Conservation (phyloP, 495 filamentous ascomycete species). For the Aspergillus biplanus region DNA sequence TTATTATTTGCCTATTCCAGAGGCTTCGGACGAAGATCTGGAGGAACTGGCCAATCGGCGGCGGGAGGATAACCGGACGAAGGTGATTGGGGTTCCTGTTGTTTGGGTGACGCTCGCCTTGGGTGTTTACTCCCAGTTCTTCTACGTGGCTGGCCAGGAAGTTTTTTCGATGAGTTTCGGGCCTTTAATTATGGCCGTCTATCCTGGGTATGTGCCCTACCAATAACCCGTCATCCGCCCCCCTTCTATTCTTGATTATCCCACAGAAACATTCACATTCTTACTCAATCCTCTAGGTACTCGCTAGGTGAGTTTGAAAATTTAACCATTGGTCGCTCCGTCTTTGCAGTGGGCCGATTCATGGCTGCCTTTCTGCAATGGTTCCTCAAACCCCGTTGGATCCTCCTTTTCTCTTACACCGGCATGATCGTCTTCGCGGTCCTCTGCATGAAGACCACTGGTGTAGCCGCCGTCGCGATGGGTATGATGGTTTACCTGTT, state of each 20-base stretch:
- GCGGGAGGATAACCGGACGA: constrained; percentile 53
- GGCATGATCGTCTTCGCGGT: constrained; percentile 59
- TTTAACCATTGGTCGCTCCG: constrained; percentile 57
- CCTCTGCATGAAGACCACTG: constrained; percentile 57
- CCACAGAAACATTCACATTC: neutral
- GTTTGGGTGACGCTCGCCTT: constrained; percentile 61
- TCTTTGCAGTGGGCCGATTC: constrained; percentile 68
- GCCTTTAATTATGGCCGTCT: constrained; percentile 40
- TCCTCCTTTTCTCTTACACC: constrained; percentile 60
- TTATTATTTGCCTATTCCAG: constrained; percentile 68
- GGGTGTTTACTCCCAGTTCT: constrained; percentile 62
- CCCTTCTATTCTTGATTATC: constrained; percentile 29
- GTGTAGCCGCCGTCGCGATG: constrained; percentile 51
- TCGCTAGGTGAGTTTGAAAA: constrained; percentile 44
- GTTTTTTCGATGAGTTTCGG: constrained; percentile 51
- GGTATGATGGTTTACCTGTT: constrained; percentile 63
- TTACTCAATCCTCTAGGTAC: constrained; percentile 16
- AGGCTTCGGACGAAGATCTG: constrained; percentile 67
- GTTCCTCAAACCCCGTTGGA: constrained; percentile 63
- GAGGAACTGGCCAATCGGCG: constrained; percentile 57
- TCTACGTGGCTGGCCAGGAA: constrained; percentile 71
- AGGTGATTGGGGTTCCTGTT: constrained; percentile 48
- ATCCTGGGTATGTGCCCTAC: constrained; percentile 35
- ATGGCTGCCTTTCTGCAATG: constrained; percentile 57
- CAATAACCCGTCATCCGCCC: neutral